Evolutionary conservation across 2,329 filamentous ascomycete species (phyloP).

Genomic region (Alternaria sp.): DNA sequence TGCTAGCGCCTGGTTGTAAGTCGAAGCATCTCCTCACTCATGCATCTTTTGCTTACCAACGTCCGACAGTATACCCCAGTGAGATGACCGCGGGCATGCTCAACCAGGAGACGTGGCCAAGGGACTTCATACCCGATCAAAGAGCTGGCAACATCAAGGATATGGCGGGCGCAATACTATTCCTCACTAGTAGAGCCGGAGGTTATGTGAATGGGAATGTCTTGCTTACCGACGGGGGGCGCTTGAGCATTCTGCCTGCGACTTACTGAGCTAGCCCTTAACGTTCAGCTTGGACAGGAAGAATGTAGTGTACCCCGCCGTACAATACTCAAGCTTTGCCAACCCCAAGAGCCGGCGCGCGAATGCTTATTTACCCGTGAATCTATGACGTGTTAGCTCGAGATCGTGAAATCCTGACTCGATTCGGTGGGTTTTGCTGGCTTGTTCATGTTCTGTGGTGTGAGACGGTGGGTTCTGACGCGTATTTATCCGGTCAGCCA

Average conservation of each 20-base stretch:
- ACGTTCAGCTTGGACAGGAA: not conserved
- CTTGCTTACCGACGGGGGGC: conserved; percentile 21
- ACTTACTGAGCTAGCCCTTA: conserved; percentile 14
- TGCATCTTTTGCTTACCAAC: not conserved
- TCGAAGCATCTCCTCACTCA: not conserved
- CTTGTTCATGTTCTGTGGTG: not conserved
- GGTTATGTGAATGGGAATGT: conserved; percentile 39
- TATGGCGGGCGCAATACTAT: conserved; percentile 54
- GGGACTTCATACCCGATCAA: conserved; percentile 20
- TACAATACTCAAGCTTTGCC: not conserved
- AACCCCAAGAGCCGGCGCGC: not conserved
- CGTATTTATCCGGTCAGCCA: not conserved
- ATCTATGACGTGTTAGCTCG: not conserved
- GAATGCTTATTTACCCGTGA: not conserved
- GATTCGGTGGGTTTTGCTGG: not conserved
- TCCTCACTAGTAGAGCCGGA: conserved; percentile 52
- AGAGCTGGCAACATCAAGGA: conserved; percentile 51
- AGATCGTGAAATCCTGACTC: not conserved
- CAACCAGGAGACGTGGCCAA: conserved; percentile 1
- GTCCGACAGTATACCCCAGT: conserved; percentile 16
- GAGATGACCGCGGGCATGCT: conserved; percentile 15
- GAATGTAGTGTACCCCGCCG: not conserved
- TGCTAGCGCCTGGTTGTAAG: conserved; percentile 54
- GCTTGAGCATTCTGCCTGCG: conserved; percentile 12
- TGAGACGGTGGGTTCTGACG: not conserved